These are phyloP conservation scores for Aureobasidium sp. DNA, from an alignment of 2,329 filamentous ascomycete species.

Conservation along the genomic window DNA sequence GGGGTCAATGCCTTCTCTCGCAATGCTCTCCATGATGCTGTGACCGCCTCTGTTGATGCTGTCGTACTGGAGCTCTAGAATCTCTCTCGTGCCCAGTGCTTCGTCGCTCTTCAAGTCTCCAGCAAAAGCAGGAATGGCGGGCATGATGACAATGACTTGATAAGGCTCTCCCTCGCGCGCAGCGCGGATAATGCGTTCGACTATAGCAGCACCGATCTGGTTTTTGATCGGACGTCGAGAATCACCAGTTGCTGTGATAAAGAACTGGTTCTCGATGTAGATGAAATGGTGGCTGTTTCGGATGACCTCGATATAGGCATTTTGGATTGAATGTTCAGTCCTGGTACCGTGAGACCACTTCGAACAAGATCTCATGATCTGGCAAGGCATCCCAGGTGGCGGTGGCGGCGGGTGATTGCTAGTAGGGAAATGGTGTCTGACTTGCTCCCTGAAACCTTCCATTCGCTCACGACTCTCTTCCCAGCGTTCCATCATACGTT, in stretches of 20 bases:
- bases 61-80: slow-evolving; percentile 83
- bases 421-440: slow-evolving; percentile 19
- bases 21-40: slow-evolving; percentile 68
- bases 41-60: slow-evolving; percentile 71
- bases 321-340: slow-evolving; percentile 73
- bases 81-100: slow-evolving; percentile 69
- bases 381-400: slow-evolving; percentile 45
- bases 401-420: background rate
- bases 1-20: slow-evolving; percentile 60
- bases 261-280: slow-evolving; percentile 63
- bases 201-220: slow-evolving; percentile 70
- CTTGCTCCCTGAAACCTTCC: slow-evolving; percentile 22
- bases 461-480: slow-evolving; percentile 22
- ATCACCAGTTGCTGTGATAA: slow-evolving; percentile 72
- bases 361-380: slow-evolving; percentile 60
- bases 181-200: slow-evolving; percentile 68
- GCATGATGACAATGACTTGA: slow-evolving; percentile 71
- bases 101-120: slow-evolving; percentile 69
- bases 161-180: slow-evolving; percentile 59
- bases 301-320: slow-evolving; percentile 77
- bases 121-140: slow-evolving; percentile 73
- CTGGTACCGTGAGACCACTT: slow-evolving; percentile 55
- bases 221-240: slow-evolving; percentile 68
- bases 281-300: slow-evolving; percentile 91
- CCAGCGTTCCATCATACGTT: slow-evolving; percentile 26